Base-by-base conservation (phyloP, 202 grass and related monocot species). In the Carex sylvatica region DNA sequence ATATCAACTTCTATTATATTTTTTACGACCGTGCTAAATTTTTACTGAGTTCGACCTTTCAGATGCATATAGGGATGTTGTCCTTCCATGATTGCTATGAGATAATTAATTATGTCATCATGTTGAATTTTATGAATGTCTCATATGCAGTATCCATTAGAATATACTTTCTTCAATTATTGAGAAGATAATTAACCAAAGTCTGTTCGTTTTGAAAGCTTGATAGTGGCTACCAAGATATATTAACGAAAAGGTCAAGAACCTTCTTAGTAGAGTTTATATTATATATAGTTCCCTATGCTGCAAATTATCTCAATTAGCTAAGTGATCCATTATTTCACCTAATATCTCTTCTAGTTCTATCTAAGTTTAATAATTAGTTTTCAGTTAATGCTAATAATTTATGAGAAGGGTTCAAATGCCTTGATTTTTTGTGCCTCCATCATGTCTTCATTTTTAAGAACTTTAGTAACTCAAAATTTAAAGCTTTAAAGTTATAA, bases 151-250 rank as follows among this genome's bases (percentile, higher is more conserved):
- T 74, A 53, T 53, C 15, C 40, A 52, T 74, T 74, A 53, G 70
- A 19, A 74, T 74, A 74, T 44, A n/a, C 9, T 74, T 74, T 71
- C 22, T 49, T 59, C 12, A 22, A 74, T 74, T 52, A 51, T 30
- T 26, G 70, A 71, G 6, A 9, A 71, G 30, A 71, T 26, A 71
- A 70, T 49, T 12, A 49, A 49, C 38, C 44, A 74, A 53, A 47
- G 16, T 35, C 33, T 35, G 4, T 35, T 35, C 4, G 3, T 35
- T 35, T 35, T 35, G 0, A 4, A 35, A 35, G 33, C 4, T 35
- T 35, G 33, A 0, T 35, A 35, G 33, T 35, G 33, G 3, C 33
- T 35, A 33, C 31, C 30, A 33, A 33, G 2, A 2, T 33, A 71
- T 26, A 71, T 49, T 49, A 49, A 49, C 38, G 19, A 74, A 74